Conservation (phyloP, 2,329 filamentous ascomycete species). For the Penicillium janthinellum region DNA sequence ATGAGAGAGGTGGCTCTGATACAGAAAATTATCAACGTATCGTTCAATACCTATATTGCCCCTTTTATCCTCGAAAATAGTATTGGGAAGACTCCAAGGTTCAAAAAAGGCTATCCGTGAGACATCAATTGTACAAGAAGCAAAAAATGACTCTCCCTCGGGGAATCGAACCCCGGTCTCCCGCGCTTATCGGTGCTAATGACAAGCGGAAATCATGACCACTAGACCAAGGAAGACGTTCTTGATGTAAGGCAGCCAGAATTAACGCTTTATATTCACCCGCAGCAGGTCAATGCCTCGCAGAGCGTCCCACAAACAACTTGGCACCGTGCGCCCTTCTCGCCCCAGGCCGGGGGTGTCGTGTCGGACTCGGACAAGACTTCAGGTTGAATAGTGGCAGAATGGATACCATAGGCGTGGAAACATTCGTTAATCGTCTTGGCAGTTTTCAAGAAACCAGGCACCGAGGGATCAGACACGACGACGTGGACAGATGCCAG, state of each 20-base stretch:
- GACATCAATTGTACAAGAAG: not conserved
- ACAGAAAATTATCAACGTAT: no score
- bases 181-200: conserved; percentile 37
- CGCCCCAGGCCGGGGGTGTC: conserved; percentile 17
- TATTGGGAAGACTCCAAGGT: no score
- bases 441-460: conserved; percentile 62
- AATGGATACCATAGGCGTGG: conserved; percentile 73
- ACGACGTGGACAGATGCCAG: conserved; percentile 71
- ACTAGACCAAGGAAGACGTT: conserved; percentile 40
- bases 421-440: conserved; percentile 68
- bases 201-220: conserved; percentile 47
- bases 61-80: no score
- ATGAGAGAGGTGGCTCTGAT: not conserved
- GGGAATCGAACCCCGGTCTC: conserved; percentile 44
- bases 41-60: no score
- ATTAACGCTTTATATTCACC: conserved; percentile 20
- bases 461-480: conserved; percentile 59
- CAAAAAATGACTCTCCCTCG: conserved; percentile 38
- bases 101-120: no score
- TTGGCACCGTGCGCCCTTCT: conserved; percentile 47
- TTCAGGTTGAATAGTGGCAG: conserved; percentile 71
- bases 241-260: not conserved
- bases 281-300: conserved; percentile 57
- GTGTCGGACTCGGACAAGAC: conserved; percentile 31
- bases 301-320: conserved; percentile 56